Conservation (phyloP, 192 early-diverging fungal genomes). For the Podila verticillata region DNA sequence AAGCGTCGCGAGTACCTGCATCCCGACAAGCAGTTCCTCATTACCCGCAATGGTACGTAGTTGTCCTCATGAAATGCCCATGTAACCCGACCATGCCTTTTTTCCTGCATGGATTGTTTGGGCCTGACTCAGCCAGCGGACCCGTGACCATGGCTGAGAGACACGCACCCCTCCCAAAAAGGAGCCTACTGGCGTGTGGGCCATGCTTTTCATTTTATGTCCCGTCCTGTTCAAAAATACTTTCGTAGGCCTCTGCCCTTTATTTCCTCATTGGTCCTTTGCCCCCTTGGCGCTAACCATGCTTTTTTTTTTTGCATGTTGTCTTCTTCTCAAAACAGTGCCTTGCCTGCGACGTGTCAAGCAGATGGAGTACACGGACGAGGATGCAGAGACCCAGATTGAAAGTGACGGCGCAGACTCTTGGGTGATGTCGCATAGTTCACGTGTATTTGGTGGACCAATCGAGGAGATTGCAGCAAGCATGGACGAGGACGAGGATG, state of each 20-base stretch:
- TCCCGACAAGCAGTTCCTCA: slow-evolving; percentile 92
- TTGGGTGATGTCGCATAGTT: slow-evolving; percentile 90
- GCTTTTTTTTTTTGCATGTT: not conserved
- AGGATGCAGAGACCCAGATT: slow-evolving; percentile 66
- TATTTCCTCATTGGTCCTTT: not conserved
- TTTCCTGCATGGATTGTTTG: not conserved
- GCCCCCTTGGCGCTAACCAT: not conserved
- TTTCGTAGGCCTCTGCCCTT: too few species aligned
- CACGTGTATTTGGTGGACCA: slow-evolving; percentile 55
- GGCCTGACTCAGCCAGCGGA: not conserved
- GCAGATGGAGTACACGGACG: slow-evolving; percentile 80
- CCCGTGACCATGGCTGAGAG: not conserved
- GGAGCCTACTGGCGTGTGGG: not conserved
- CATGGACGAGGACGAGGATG: slow-evolving; percentile 67
- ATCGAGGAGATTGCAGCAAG: slow-evolving; percentile 45
- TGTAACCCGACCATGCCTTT: not conserved
- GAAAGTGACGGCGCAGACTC: slow-evolving; percentile 73
- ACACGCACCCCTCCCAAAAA: not conserved
- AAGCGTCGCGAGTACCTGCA: slow-evolving; percentile 89
- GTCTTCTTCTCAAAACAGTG: slow-evolving; percentile 56
- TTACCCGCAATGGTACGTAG: slow-evolving; percentile 84
- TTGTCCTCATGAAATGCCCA: not conserved
- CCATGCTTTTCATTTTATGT: too few species aligned
- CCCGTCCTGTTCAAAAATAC: too few species aligned
- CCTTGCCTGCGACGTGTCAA: slow-evolving; percentile 90